Conservation (phyloP, 257 asterid genomes). For the Salvia miltiorrhiza region DNA sequence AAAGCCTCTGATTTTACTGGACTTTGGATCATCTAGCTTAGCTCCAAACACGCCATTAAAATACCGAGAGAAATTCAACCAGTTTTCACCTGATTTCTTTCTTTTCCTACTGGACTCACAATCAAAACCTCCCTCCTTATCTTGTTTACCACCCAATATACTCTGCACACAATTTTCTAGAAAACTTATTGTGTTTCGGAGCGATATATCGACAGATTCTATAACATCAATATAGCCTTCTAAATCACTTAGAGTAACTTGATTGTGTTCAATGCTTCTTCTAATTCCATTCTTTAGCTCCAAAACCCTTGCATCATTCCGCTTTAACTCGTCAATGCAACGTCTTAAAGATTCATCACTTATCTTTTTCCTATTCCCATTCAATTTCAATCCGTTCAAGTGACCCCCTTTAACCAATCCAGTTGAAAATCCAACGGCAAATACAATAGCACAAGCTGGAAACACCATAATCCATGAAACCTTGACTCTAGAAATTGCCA, state of each 20-base stretch:
- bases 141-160: conserved; percentile 35
- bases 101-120: conserved; percentile 40
- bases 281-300: conserved; percentile 45
- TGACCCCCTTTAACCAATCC: conserved; percentile 72
- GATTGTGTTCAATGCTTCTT: conserved; percentile 43
- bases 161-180: conserved; percentile 47
- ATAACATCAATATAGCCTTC: conserved; percentile 40
- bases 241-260: conserved; percentile 50
- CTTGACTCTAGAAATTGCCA: conserved; percentile 73
- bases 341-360: conserved; percentile 39
- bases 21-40: conserved; percentile 33
- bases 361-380: conserved; percentile 34
- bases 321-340: conserved; percentile 43
- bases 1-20: conserved; percentile 32
- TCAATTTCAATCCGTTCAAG: conserved; percentile 32
- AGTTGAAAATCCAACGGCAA: conserved; percentile 70
- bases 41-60: conserved; percentile 42
- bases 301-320: conserved; percentile 33
- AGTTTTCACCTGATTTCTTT: conserved; percentile 40
- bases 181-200: conserved; percentile 33
- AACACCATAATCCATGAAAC: conserved; percentile 62
- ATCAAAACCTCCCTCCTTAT: conserved; percentile 29
- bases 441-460: conserved; percentile 79
- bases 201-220: conserved; percentile 38
- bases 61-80: conserved; percentile 32